phyloP scores from a whole-genome alignment of 1,139 yeast genomes.

The Scheffersomyces quercinus region DNA sequence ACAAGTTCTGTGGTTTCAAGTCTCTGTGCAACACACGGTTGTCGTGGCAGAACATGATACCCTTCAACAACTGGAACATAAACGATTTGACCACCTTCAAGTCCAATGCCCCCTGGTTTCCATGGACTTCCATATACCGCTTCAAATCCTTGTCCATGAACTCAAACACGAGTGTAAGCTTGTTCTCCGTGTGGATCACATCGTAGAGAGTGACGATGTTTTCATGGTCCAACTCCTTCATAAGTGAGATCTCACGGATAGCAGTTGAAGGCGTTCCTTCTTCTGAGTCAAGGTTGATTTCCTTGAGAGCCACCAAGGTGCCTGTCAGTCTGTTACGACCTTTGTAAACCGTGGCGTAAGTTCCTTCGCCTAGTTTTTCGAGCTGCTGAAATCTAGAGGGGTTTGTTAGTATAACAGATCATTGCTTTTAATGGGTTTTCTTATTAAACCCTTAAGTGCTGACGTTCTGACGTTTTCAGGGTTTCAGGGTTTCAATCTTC shows the following conservation, averaged over 20 bases:
- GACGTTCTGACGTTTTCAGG: no score
- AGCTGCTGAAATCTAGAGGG: constrained; percentile 50
- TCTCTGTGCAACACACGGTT: constrained; percentile 94
- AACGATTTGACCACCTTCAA: constrained; percentile 80
- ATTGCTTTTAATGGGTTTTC: background rate
- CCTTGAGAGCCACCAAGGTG: constrained; percentile 90
- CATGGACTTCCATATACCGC: constrained; percentile 88
- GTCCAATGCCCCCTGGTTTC: constrained; percentile 80
- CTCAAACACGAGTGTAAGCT: constrained; percentile 89
- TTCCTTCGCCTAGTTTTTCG: constrained; percentile 95
- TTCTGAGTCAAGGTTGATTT: constrained; percentile 90
- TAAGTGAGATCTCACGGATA: constrained; percentile 89
- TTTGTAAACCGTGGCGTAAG: constrained; percentile 96
- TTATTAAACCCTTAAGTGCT: no score
- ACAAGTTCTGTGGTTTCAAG: constrained; percentile 89
- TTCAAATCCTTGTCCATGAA: constrained; percentile 93
- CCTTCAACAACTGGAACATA: constrained; percentile 89
- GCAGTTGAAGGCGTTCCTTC: constrained; percentile 99
- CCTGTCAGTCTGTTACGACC: constrained; percentile 93
- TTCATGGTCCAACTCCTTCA: constrained; percentile 95
- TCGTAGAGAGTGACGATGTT: constrained; percentile 92
- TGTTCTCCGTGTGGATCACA: constrained; percentile 95
- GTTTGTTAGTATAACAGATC: constrained; percentile 5
- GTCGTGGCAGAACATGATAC: constrained; percentile 93
- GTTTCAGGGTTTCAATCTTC: no score